Evolutionary conservation across 768 basidiomycete species (phyloP), one percentile per base, ranked within the genome.

Genomic region (Boletus tylopilopsis): DNA sequence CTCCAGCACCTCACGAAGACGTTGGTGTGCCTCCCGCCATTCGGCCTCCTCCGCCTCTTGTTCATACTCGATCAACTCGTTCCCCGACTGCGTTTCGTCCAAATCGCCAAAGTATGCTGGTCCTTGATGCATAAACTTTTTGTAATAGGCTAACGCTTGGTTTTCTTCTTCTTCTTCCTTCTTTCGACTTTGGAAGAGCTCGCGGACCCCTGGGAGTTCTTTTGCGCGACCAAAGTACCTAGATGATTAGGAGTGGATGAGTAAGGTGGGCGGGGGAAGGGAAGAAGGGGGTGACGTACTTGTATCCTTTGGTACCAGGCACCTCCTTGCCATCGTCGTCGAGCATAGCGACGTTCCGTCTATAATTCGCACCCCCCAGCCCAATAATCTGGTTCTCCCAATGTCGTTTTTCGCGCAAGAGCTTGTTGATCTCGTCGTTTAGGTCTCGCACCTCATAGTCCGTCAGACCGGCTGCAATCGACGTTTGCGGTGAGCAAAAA

Each of bases 381-480:
- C 85, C 85, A n/a, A 97, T 87, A 43, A 98, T 96, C 67, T 96
- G 94, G 58, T 94, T 94, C 73, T 98, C 95, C 91, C 93, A 98
- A 68, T 97, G 94, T 36, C 87, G 71, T 67, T 98, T 97, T 71
- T 99, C 95, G 29, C 95, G 80, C 77, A 99, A 73, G 13, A 96
- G 73, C 63, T 86, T 90, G 76, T 98, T 99, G 56, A 99, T 99
- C 62, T 97, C 94, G 67, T 98, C 94, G 64, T 99, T 99, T 36
- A 97, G 62, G 66, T 97, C 95, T 24, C 95, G 84, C 40, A 94
- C 84, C 72, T 97, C 94, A 64, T 97, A 97, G 73, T 97, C 93
- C 22, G 89, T 88, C 66, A 97, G 68, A 45, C 92, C 91, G 59
- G 90, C 94, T 97, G 60, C 40, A 52, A 12, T n/a, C n/a, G n/a